Evolutionary conservation across 257 asterid genomes (phyloP).

Genomic region (Parsonsia alboflavescens): DNA sequence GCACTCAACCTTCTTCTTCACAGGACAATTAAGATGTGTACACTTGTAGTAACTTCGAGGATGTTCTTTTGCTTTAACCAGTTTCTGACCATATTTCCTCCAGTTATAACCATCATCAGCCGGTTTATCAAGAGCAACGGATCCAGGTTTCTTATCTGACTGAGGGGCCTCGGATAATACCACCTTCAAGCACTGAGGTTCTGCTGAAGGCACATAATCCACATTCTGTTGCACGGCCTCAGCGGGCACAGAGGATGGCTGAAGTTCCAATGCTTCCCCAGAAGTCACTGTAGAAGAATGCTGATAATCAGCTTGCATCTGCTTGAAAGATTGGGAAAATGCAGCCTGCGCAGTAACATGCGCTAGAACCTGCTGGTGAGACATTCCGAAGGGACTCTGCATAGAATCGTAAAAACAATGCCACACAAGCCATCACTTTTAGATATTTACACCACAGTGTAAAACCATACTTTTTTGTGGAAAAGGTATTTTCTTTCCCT

Average conservation of each 20-base stretch:
- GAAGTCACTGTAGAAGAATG: conserved; percentile 29
- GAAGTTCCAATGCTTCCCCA: conserved; percentile 27
- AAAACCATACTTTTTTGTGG: background rate
- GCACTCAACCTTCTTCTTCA: conserved; percentile 85
- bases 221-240: conserved; percentile 27
- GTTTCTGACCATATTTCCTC: conserved; percentile 96
- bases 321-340: conserved; percentile 51
- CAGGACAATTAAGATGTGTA: conserved; percentile 56
- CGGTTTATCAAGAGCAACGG: conserved; percentile 44
- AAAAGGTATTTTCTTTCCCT: background rate
- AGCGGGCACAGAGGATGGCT: conserved; percentile 29
- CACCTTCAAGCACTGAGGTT: conserved; percentile 27
- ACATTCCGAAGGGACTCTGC: conserved; percentile 99
- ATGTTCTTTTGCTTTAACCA: conserved; percentile 79
- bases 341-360: conserved; percentile 98
- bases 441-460: background rate
- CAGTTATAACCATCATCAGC: conserved; percentile 91
- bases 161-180: conserved; percentile 46
- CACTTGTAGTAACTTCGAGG: conserved; percentile 95
- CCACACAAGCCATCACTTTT: background rate
- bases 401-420: conserved; percentile 11
- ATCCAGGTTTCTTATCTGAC: conserved; percentile 39
- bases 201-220: conserved; percentile 24
- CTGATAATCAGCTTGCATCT: conserved; percentile 50
- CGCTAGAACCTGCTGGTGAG: conserved; percentile 94